Evolutionary conservation across 768 basidiomycete genomes (phyloP).

Genomic region (Cystobasidium tubakii): DNA sequence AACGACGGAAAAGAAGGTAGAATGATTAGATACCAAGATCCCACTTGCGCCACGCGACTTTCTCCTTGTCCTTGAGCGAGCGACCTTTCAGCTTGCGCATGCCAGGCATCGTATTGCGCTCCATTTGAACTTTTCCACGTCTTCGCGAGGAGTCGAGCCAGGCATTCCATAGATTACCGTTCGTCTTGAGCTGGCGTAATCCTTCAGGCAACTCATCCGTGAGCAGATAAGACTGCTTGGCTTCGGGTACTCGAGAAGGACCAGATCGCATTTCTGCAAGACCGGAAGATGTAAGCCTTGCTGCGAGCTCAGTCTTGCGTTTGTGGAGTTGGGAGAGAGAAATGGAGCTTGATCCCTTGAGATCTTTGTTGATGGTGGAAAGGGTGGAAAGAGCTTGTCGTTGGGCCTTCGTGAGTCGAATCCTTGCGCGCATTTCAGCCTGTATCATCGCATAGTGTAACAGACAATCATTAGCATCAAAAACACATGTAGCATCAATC

Average conservation of each 20-base stretch:
- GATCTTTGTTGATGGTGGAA: slow-evolving; percentile 50
- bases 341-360: slow-evolving; percentile 38
- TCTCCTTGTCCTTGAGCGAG: slow-evolving; percentile 24
- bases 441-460: neutral
- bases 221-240: slow-evolving; percentile 42
- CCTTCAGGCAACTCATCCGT: slow-evolving; percentile 45
- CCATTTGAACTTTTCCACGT: slow-evolving; percentile 34
- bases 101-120: neutral
- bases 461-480: neutral
- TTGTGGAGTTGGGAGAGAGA: slow-evolving; percentile 39
- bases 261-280: slow-evolving; percentile 43
- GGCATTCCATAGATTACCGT: slow-evolving; percentile 46
- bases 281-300: slow-evolving; percentile 39
- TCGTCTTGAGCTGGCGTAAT: slow-evolving; percentile 42
- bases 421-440: slow-evolving; percentile 13
- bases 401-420: slow-evolving; percentile 39
- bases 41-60: slow-evolving; percentile 28
- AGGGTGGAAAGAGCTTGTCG: slow-evolving; percentile 41
- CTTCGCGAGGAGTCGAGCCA: slow-evolving; percentile 44
- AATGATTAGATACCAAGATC: neutral
- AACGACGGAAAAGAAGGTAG: neutral
- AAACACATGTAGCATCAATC: neutral
- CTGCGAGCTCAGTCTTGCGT: slow-evolving; percentile 29
- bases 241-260: slow-evolving; percentile 41
- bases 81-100: slow-evolving; percentile 29